Conservation (phyloP, 2,329 filamentous ascomycete species). For the Chaetomiaceae sp. region DNA sequence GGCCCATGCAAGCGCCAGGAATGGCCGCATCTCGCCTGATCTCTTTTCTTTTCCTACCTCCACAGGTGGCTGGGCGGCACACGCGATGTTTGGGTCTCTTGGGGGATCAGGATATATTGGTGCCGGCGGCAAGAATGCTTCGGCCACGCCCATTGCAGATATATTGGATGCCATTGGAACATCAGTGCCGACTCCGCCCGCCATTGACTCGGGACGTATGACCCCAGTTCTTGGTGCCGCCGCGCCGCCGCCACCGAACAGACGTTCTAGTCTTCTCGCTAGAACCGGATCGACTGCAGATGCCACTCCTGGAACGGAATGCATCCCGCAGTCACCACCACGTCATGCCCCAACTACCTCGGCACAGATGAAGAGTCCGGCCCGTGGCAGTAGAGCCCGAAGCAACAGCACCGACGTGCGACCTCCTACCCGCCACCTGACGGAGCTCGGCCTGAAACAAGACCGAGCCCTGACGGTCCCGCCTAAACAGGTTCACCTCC, state of each 20-base stretch:
- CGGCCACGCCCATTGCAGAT: slow-evolving; percentile 28
- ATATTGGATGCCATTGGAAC: slow-evolving; percentile 44
- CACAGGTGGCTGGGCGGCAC: slow-evolving; percentile 43
- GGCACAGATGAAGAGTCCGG: slow-evolving; percentile 29
- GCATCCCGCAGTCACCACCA: slow-evolving; percentile 22
- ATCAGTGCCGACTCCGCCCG: slow-evolving; percentile 39
- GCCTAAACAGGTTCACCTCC: slow-evolving; percentile 19
- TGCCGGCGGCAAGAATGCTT: slow-evolving; percentile 23
- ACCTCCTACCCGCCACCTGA: slow-evolving; percentile 8
- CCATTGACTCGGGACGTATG: slow-evolving; percentile 36
- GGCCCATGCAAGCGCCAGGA: slow-evolving; percentile 11
- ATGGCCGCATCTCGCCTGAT: slow-evolving; percentile 43
- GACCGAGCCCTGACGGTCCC: slow-evolving; percentile 26
- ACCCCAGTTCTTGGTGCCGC: slow-evolving; percentile 26
- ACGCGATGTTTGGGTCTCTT: slow-evolving; percentile 44
- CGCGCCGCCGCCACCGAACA: slow-evolving; percentile 44
- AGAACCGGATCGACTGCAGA: slow-evolving; percentile 36
- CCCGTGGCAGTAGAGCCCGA: slow-evolving; percentile 21
- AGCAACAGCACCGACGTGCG: slow-evolving; percentile 28
- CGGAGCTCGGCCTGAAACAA: slow-evolving; percentile 17
- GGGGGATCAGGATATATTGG: slow-evolving; percentile 34
- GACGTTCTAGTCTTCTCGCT: slow-evolving; percentile 52
- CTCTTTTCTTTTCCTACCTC: slow-evolving; percentile 50
- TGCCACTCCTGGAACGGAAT: slow-evolving; percentile 20
- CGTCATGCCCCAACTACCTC: slow-evolving; percentile 17